A percentile compares a stretch with the other conserved stretches of the same genome.
phyloP scores from a whole-genome alignment of 345 rosid genomes.

The Clarkia xantiana region DNA sequence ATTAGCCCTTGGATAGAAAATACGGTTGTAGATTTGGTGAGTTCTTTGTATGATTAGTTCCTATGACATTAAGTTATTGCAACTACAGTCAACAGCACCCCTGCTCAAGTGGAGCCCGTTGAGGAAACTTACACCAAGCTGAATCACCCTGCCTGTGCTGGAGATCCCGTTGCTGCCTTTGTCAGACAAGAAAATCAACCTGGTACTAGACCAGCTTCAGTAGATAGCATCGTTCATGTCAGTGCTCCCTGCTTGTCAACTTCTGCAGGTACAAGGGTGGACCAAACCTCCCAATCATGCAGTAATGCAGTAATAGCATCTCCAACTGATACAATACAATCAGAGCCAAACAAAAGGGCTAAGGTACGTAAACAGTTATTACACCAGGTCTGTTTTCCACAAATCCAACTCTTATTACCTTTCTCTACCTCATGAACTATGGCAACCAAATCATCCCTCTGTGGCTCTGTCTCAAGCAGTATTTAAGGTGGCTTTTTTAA shows the following conservation, averaged over 20 bases:
- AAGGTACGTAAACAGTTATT: constrained; percentile 28
- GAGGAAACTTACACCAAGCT: constrained; percentile 21
- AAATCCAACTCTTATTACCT: no score
- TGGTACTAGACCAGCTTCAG: constrained; percentile 23
- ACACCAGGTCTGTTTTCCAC: no score
- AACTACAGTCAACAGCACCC: constrained; percentile 22
- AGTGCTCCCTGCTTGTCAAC: constrained; percentile 21
- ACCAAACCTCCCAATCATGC: constrained; percentile 15
- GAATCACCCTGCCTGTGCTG: constrained; percentile 14
- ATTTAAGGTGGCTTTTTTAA: not conserved
- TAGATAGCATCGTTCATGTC: constrained; percentile 16
- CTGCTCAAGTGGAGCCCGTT: constrained; percentile 22
- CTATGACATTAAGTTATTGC: constrained; percentile 1
- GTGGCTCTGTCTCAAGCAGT: no score
- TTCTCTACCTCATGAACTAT: no score
- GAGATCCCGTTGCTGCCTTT: constrained; percentile 14
- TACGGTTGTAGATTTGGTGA: no score
- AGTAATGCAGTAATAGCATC: constrained; percentile 24
- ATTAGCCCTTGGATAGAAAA: no score
- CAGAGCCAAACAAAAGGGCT: constrained; percentile 25
- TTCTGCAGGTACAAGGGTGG: constrained; percentile 15
- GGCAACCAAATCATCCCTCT: no score
- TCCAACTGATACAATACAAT: constrained; percentile 1
- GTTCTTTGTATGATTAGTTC: not conserved
- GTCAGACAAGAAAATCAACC: constrained; percentile 22